phyloP scores from a whole-genome alignment of 257 asterid species.

The Knoxia roxburghii region DNA sequence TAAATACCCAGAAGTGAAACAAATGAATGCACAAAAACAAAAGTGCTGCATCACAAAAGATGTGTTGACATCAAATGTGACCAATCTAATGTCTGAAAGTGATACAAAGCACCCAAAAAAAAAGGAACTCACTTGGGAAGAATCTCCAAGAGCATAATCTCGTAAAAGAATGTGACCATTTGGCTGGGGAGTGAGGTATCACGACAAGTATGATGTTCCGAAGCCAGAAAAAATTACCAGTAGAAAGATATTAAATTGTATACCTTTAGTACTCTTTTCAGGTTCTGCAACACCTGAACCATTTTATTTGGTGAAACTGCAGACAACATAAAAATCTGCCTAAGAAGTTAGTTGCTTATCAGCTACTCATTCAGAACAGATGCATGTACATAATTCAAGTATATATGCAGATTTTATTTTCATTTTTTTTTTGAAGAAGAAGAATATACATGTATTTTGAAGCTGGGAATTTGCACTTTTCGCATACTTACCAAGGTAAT shows the following conservation, averaged over 20 bases:
- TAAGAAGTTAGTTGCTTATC: conserved; percentile 19
- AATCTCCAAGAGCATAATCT: conserved; percentile 79
- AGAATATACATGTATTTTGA: too few species aligned
- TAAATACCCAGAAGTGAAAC: neutral
- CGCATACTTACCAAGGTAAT: conserved; percentile 59
- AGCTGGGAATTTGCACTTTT: too few species aligned
- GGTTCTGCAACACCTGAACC: conserved; percentile 56
- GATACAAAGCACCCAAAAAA: neutral
- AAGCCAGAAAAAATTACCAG: conserved; percentile 8
- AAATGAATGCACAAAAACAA: neutral
- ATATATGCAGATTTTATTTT: too few species aligned
- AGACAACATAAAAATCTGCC: conserved; percentile 79
- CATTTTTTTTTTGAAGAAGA: too few species aligned
- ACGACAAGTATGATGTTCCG: conserved; percentile 17
- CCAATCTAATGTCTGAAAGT: neutral
- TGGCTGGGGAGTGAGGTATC: conserved; percentile 46
- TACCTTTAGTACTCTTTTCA: conserved; percentile 71
- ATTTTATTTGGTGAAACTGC: conserved; percentile 83
- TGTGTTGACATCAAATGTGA: neutral
- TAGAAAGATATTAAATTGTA: conserved; percentile 8
- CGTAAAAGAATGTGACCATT: conserved; percentile 66
- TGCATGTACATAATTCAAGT: neutral
- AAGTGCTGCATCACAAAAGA: neutral
- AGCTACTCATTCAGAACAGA: neutral
- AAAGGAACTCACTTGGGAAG: conserved; percentile 54